These are phyloP conservation scores for Phytophthora podocarpi DNA, from an alignment of 352 stramenopile species.

Conservation along the genomic window DNA sequence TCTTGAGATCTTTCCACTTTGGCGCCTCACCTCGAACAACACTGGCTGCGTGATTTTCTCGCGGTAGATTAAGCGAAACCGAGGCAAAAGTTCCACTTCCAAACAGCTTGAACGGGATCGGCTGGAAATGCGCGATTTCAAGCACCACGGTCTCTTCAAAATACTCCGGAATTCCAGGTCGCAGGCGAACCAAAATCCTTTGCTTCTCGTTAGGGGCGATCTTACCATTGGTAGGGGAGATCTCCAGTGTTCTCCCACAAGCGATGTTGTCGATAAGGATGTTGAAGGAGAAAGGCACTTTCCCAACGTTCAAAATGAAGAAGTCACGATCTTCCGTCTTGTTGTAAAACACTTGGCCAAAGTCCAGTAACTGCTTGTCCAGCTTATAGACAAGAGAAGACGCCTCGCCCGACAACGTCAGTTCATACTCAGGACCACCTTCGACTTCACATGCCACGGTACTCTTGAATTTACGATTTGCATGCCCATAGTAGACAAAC, in stretches of 20 bases:
- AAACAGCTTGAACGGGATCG: constrained; percentile 89
- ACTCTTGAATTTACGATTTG: constrained; percentile 91
- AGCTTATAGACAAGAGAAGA: constrained; percentile 92
- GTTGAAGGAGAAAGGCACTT: constrained; percentile 91
- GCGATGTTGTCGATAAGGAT: constrained; percentile 53
- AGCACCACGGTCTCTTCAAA: constrained; percentile 91
- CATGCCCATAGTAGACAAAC: constrained; percentile 94
- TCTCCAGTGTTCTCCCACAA: constrained; percentile 65
- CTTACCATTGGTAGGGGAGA: constrained; percentile 79
- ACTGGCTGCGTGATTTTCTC: constrained; percentile 68
- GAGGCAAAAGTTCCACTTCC: constrained; percentile 91
- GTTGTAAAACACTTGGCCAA: constrained; percentile 94
- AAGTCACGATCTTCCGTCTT: constrained; percentile 93
- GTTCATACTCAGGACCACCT: constrained; percentile 93
- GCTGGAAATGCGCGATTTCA: constrained; percentile 95
- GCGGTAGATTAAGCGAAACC: constrained; percentile 89
- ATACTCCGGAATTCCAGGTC: constrained; percentile 85
- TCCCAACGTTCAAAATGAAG: constrained; percentile 91
- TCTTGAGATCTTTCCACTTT: constrained; percentile 81
- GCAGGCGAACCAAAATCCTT: constrained; percentile 85
- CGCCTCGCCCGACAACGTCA: constrained; percentile 89
- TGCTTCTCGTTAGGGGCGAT: constrained; percentile 92
- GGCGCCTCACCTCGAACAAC: constrained; percentile 56
- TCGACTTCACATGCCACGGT: constrained; percentile 92
- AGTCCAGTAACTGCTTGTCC: constrained; percentile 92